Evolutionary conservation across 768 basidiomycete genomes (phyloP), one percentile per base, ranked within the genome.

Genomic region (Podaxis carcinomalis): DNA sequence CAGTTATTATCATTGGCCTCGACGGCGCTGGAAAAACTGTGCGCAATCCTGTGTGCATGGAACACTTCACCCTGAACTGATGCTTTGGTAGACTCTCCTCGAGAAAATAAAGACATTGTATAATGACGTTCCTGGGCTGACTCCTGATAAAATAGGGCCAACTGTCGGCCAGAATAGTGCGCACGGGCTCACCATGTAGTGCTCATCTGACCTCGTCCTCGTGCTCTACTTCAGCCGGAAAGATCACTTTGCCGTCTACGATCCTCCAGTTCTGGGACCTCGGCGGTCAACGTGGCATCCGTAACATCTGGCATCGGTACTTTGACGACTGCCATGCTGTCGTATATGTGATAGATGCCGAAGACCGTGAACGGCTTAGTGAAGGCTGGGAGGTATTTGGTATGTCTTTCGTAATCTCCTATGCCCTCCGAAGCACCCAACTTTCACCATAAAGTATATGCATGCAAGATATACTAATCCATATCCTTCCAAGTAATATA

Each of bases 381-480:
- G 97, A 98, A 78, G 93, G 93, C 14, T 98, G 96, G 96, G 91
- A 93, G 64, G 95, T 94, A 6, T 98, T 99, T 67, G 95, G 96
- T 97, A 73, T 60, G 91, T 74, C 54, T 44, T 32, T 40, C 44
- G 23, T 55, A 46, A 49, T 49, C 14, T 42, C 49, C 19, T 52
- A 53, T 28, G 44, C 40, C 16, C 32, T 23, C 36, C 50, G 9
- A 5, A 51, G 19, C 44, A 52, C 51, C 44, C 44, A 32, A n/a
- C 49, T 7, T 46, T 23, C 21, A 25, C 25, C 19, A 44, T 27
- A 35, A 53, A 60, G 25, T 46, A 44, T 44, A 19, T 27, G 11
- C 32, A 14, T 21, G 14, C 28, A n/a, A 27, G 25, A 49, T 11
- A 23, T 14, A 14, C 58, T 59, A 60, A 58, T 54, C 27, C 37